phyloP scores from a whole-genome alignment of 108 stramenopile genomes.

The Cylindrotheca fusiformis region DNA sequence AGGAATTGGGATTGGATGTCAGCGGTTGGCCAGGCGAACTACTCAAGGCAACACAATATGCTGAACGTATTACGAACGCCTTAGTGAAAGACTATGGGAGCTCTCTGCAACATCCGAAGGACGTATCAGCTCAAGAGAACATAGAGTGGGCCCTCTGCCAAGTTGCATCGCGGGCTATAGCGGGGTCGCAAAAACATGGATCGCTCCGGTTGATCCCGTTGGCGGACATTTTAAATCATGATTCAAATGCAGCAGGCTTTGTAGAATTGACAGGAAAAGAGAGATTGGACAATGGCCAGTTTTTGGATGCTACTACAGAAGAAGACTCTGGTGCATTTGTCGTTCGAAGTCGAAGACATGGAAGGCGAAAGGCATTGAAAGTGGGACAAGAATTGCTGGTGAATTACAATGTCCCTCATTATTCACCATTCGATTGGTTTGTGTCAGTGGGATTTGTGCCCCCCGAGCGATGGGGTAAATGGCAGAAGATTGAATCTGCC shows the following conservation, averaged over 20 bases:
- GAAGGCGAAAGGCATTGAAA: constrained; percentile 55
- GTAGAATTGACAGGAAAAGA: constrained; percentile 69
- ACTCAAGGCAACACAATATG: constrained; percentile 53
- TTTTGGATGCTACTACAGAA: constrained; percentile 43
- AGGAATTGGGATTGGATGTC: constrained; percentile 73
- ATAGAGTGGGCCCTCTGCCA: constrained; percentile 83
- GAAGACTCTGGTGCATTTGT: constrained; percentile 75
- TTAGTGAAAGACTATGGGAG: constrained; percentile 41
- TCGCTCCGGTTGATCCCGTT: constrained; percentile 69
- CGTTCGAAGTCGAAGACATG: constrained; percentile 64
- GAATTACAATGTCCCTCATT: constrained; percentile 86
- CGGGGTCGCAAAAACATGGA: constrained; percentile 57
- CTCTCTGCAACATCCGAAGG: constrained; percentile 41
- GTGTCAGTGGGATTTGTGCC: constrained; percentile 79
- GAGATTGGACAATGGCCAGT: constrained; percentile 37
- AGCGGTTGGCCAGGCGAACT: constrained; percentile 76
- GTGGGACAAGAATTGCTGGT: constrained; percentile 74
- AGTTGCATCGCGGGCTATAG: constrained; percentile 73
- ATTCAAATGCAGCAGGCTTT: constrained; percentile 67
- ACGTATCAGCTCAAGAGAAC: constrained; percentile 27
- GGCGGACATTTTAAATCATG: constrained; percentile 83
- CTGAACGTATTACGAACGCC: constrained; percentile 45
- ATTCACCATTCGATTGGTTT: constrained; percentile 84
- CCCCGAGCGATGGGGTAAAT: constrained; percentile 62
- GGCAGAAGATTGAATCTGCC: constrained; percentile 52